Base-by-base conservation (phyloP, 2,329 filamentous ascomycete genomes). In the Tolypocladium tundrense region DNA sequence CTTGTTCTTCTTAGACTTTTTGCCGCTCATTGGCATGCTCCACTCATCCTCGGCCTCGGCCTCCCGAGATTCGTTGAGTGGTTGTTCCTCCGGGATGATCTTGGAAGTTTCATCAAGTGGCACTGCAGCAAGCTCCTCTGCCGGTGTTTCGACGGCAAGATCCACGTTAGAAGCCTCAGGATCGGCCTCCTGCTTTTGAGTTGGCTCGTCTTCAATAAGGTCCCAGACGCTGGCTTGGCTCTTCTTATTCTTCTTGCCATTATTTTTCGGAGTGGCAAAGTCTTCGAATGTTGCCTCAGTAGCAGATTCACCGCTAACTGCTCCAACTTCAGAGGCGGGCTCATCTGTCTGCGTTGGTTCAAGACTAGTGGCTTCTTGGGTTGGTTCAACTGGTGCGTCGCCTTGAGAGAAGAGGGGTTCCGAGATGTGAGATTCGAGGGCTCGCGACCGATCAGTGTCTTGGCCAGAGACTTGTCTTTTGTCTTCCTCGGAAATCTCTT, bases 221-320 rank as follows among this genome's bases (percentile, higher is more conserved):
- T 59, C 57, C 53, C 33, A 40, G 39, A 45, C 43, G 33, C 42
- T 50, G n/a, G 37, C 31, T 31, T 57, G 57, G 43, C 66, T 72
- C 52, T 67, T 63, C 61, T 71, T 71, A 56, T 68, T 71, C 57
- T 70, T 72, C 61, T 70, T 71, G 41, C 50, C 60, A 60, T 72
- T 70, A 61, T 72, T 72, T 37, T 63, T 45, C 19, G 61, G 41
- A 58, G 62, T 61, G 14, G 35, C 39, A 10, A 40, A 53, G 9
- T 53, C 41, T 1, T 57, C 56, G 11, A 48, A 11, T 8, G 24
- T 19, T 27, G 57, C 50, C 40, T 65, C 64, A 14, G 52, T 42
- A 8, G 35, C 11, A 52, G 60, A 51, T 10, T 56, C 55, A 37
- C 62, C 58, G 4, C 37, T 31, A 51, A 10, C 35, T 31, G 31